Conservation (phyloP, 495 filamentous ascomycete species). For the Evernia prunastri region DNA sequence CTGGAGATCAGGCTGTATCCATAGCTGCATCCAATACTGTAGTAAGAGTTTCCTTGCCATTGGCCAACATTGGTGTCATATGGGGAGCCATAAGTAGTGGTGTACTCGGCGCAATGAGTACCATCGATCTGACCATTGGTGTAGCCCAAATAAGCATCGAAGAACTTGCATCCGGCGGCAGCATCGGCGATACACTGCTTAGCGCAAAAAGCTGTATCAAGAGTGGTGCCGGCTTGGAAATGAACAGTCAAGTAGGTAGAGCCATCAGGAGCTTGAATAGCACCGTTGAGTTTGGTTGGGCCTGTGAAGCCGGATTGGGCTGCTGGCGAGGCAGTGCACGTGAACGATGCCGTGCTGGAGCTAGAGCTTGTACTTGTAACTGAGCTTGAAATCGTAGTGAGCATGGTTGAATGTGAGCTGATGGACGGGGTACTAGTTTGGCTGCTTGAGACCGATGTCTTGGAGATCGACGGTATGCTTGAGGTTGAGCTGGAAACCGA, state of each 20-base stretch:
- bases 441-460: not conserved
- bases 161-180: not conserved
- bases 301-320: slow-evolving; percentile 5
- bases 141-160: too few relatives aligned
- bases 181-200: not conserved
- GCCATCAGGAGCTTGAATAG: not conserved
- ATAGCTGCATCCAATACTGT: too few relatives aligned
- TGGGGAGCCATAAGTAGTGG: too few relatives aligned
- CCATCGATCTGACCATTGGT: too few relatives aligned
- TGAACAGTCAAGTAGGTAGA: not conserved
- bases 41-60: too few relatives aligned
- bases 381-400: not conserved
- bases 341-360: not conserved
- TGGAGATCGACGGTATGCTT: not conserved
- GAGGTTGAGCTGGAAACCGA: not conserved
- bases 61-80: too few relatives aligned
- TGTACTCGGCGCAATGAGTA: too few relatives aligned
- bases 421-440: not conserved
- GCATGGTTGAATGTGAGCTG: not conserved
- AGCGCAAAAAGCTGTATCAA: not conserved
- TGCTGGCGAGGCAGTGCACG: not conserved
- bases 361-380: not conserved
- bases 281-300: not conserved
- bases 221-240: not conserved
- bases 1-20: not conserved